Evolutionary conservation across 352 stramenopile genomes (phyloP).

Genomic region (Phytophthora sansomeana): DNA sequence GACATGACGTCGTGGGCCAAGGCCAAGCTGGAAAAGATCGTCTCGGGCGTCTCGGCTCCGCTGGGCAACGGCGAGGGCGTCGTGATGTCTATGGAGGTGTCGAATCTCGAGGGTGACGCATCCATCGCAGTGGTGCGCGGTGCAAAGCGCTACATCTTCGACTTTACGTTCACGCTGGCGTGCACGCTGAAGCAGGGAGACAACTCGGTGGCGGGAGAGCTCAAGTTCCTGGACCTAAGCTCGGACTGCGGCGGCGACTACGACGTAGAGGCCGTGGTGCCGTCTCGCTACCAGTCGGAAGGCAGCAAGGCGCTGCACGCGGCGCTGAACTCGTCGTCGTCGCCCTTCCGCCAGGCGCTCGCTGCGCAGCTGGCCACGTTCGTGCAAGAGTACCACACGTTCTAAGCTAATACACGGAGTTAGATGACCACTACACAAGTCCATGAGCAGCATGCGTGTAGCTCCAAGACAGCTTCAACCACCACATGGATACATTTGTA

Average conservation of each 20-base stretch:
- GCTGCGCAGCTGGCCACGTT: constrained; percentile 60
- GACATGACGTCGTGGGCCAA: constrained; percentile 92
- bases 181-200: constrained; percentile 46
- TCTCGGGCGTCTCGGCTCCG: constrained; percentile 51
- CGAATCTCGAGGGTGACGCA: constrained; percentile 92
- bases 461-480: too few relatives aligned
- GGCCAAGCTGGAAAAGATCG: constrained; percentile 68
- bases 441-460: too few relatives aligned
- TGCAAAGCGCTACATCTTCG: constrained; percentile 94
- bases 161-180: constrained; percentile 75
- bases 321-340: constrained; percentile 54
- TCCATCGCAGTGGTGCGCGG: constrained; percentile 93
- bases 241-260: constrained; percentile 77
- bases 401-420: constrained; percentile 43
- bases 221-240: constrained; percentile 87
- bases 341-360: constrained; percentile 72
- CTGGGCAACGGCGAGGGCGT: constrained; percentile 46
- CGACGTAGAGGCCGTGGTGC: constrained; percentile 75
- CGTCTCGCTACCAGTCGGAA: constrained; percentile 74
- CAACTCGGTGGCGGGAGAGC: constrained; percentile 46
- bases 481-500: too few relatives aligned
- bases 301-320: constrained; percentile 76
- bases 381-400: constrained; percentile 78
- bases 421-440: not conserved
- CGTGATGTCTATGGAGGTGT: constrained; percentile 71